phyloP scores from a whole-genome alignment of 352 stramenopile genomes.

The Phytophthora aleatoria region DNA sequence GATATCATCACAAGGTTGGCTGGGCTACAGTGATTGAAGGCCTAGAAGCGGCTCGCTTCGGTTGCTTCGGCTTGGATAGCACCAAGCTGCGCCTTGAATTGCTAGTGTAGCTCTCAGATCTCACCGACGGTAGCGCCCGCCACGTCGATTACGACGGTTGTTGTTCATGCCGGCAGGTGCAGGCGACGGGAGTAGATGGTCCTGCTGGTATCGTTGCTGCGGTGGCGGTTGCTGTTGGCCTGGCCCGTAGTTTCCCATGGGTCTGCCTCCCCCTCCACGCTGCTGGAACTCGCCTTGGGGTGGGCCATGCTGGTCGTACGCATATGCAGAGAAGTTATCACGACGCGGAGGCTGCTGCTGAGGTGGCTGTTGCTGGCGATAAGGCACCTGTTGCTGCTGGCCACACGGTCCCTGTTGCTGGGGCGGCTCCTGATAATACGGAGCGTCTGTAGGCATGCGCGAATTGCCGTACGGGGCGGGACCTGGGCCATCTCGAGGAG shows the following conservation, averaged over 20 bases:
- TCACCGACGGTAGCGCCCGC: constrained; percentile 39
- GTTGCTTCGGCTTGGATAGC: constrained; percentile 1
- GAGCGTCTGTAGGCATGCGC: constrained; percentile 22
- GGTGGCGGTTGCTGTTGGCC: constrained; percentile 30
- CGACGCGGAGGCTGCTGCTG: constrained; percentile 28
- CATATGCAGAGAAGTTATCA: constrained; percentile 35
- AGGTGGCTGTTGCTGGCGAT: constrained; percentile 20
- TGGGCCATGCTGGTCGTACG: constrained; percentile 36
- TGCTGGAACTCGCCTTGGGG: constrained; percentile 44
- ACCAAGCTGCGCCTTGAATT: background rate
- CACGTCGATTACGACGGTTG: constrained; percentile 41
- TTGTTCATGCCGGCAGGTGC: constrained; percentile 26
- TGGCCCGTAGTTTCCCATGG: constrained; percentile 29
- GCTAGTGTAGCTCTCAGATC: background rate
- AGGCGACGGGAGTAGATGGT: constrained; percentile 37
- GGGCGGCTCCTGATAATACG: constrained; percentile 39
- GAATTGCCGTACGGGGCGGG: constrained; percentile 20
- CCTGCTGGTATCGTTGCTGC: constrained; percentile 30
- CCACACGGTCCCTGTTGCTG: constrained; percentile 30
- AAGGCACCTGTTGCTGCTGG: constrained; percentile 26
- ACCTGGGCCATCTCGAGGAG: constrained; percentile 15
- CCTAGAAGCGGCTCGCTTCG: constrained; percentile 1
- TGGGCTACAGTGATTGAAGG: background rate
- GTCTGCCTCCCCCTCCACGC: constrained; percentile 22
- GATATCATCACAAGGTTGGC: no score